phyloP scores from a whole-genome alignment of 768 basidiomycete genomes.

The Boletales sp. region DNA sequence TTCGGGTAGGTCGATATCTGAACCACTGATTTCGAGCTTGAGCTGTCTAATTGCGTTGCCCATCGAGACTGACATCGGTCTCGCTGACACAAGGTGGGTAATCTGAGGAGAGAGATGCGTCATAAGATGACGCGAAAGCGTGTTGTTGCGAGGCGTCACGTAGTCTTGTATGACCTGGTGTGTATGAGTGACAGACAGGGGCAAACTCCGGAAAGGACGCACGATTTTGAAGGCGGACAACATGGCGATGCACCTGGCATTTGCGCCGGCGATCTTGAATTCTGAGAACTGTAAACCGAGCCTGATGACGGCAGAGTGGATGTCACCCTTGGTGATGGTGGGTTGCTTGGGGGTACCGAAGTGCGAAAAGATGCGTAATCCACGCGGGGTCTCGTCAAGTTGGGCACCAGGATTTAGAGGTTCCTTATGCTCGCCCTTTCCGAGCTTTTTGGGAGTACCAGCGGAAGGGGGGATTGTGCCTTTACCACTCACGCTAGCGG shows the following conservation, averaged over 20 bases:
- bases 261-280: constrained; percentile 91
- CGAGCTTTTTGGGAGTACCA: constrained; percentile 19
- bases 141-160: constrained; percentile 79
- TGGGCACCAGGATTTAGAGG: constrained; percentile 26
- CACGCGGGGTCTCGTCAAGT: constrained; percentile 42
- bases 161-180: constrained; percentile 87
- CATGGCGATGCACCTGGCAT: constrained; percentile 93
- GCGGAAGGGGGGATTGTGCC: constrained; percentile 10
- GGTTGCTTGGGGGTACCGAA: constrained; percentile 69
- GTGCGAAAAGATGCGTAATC: constrained; percentile 82
- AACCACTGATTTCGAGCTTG: constrained; percentile 90
- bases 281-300: constrained; percentile 88
- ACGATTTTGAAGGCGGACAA: constrained; percentile 90
- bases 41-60: constrained; percentile 92
- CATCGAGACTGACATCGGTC: constrained; percentile 92
- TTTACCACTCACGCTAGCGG: constrained; percentile 19
- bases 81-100: constrained; percentile 79
- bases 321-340: constrained; percentile 66
- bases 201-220: constrained; percentile 22
- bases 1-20: constrained; percentile 91
- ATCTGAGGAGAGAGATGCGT: constrained; percentile 93
- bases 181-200: constrained; percentile 3
- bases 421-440: constrained; percentile 27
- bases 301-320: constrained; percentile 85
- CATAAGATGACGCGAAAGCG: constrained; percentile 87